A percentile compares a stretch with the other conserved stretches of the same genome.
These are phyloP conservation scores for Mortierella sp. DNA, from an alignment of 371 early-diverging fungal species.

Conservation along the genomic window DNA sequence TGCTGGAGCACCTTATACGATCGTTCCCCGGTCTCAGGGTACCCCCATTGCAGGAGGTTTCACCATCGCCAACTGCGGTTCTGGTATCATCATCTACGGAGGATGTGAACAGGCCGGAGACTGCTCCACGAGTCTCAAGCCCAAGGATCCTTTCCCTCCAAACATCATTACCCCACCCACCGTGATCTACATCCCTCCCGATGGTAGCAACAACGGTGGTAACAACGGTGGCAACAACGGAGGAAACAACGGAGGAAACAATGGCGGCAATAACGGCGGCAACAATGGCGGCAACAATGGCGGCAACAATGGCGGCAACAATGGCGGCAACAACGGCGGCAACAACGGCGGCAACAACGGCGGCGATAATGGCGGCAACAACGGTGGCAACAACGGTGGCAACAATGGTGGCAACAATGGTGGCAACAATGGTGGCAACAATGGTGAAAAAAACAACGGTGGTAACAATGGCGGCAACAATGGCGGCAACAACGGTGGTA, in stretches of 20 bases:
- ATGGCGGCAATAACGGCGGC: neutral
- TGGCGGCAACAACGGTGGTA: slow-evolving; percentile 2
- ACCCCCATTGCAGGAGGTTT: slow-evolving; percentile 34
- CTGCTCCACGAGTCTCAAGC: slow-evolving; percentile 40
- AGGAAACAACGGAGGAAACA: neutral
- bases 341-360: neutral
- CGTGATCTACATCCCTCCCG: slow-evolving; percentile 26
- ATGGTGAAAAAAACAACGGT: neutral
- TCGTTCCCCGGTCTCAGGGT: slow-evolving; percentile 40
- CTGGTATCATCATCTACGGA: slow-evolving; percentile 40
- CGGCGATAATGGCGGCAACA: neutral
- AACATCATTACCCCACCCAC: slow-evolving; percentile 29
- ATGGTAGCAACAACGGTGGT: slow-evolving; percentile 19
- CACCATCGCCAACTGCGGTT: slow-evolving; percentile 38
- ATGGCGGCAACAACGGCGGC: neutral
- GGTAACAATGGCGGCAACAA: slow-evolving; percentile 8
- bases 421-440: neutral
- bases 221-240: slow-evolving; percentile 9
- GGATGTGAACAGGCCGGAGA: slow-evolving; percentile 23
- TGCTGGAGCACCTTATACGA: slow-evolving; percentile 27
- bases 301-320: slow-evolving; percentile 3
- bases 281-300: neutral
- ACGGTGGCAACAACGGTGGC: slow-evolving; percentile 2
- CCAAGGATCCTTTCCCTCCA: slow-evolving; percentile 33
- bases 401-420: slow-evolving; percentile 6